Evolutionary conservation across 2,329 filamentous ascomycete species (phyloP).

Genomic region (Fusarium vanettenii): DNA sequence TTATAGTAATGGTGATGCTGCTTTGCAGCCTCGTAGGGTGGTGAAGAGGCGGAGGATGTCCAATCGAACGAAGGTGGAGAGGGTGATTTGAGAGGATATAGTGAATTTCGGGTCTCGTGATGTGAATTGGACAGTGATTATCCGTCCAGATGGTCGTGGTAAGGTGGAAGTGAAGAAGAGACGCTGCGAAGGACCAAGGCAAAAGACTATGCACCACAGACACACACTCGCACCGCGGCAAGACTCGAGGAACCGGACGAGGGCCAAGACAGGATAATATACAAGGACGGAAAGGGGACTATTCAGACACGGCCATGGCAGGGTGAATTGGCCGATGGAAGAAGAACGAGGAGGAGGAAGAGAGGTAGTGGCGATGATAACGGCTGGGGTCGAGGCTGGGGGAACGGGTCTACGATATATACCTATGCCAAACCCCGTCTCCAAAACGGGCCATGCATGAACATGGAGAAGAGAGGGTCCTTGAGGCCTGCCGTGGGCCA

Average conservation of each 20-base stretch:
- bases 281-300: conserved; percentile 42
- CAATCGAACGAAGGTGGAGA: conserved; percentile 25
- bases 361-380: conserved; percentile 44
- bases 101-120: conserved; percentile 27
- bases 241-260: conserved; percentile 32
- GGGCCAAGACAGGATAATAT: conserved; percentile 38
- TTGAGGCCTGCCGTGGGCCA: conserved; percentile 39
- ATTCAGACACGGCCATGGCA: conserved; percentile 44
- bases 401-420: conserved; percentile 61
- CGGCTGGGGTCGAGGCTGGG: conserved; percentile 46
- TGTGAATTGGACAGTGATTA: conserved; percentile 38
- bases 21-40: background rate
- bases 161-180: conserved; percentile 40
- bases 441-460: conserved; percentile 50
- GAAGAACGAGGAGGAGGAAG: conserved; percentile 41
- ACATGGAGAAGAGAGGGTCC: conserved; percentile 53
- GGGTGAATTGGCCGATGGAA: conserved; percentile 38
- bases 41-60: conserved; percentile 11
- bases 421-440: conserved; percentile 45
- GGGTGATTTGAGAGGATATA: conserved; percentile 21
- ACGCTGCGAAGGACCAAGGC: conserved; percentile 41
- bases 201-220: conserved; percentile 43
- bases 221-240: conserved; percentile 37
- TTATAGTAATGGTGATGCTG: conserved; percentile 1
- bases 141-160: conserved; percentile 31